Base-by-base conservation (phyloP, 73 alveolate species). In the Symbiodinium pilosum region DNA sequence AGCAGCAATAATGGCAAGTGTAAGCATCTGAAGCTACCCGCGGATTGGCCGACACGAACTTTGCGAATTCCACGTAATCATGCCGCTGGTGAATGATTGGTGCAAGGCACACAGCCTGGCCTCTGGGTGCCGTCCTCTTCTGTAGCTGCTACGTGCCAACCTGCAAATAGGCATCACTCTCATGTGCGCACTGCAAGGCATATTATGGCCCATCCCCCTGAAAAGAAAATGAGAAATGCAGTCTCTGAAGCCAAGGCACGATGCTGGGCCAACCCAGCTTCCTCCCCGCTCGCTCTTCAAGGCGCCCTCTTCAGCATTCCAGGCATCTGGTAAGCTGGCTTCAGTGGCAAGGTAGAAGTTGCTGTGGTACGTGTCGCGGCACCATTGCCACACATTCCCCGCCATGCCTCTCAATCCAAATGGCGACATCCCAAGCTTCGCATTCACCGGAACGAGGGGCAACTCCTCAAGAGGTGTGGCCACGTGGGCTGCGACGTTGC, bases 351-450 rank as follows among this genome's bases (percentile, higher is more conserved):
- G 43, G 86, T 93, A 93, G 86, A 93, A 93, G 38, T 47, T 93
- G 85, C 83, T 39, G 39, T 93, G 85, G 84, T 93, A 93, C 20
- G 98, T 93, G 44, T 93, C 98, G 40, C 98, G 92, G 92, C 98
- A 93, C 98, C 98, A 93, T 41, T 93, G 98, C 98, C 98, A 93
- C 38, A 81, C 92, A 30, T 93, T 93, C 28, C 98, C 98, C 24
- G 98, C 98, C 98, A 93, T 93, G 24, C 92, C 93, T 51, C 98
- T 41, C 38, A 93, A 84, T 3, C 98, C 98, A 26, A 77, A 93
- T 34, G 93, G 92, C 1, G 98, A 93, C 9, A 93, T 51, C 18
- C 98, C 98, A 68, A 75, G 36, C 68, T 28, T 11, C 36, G 40
- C 83, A 39, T 81, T 93, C 84, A 93, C 98, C 1, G 69, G 69